Conservation (phyloP, 1,139 yeast species). For the Yamadazyma epiphylla region DNA sequence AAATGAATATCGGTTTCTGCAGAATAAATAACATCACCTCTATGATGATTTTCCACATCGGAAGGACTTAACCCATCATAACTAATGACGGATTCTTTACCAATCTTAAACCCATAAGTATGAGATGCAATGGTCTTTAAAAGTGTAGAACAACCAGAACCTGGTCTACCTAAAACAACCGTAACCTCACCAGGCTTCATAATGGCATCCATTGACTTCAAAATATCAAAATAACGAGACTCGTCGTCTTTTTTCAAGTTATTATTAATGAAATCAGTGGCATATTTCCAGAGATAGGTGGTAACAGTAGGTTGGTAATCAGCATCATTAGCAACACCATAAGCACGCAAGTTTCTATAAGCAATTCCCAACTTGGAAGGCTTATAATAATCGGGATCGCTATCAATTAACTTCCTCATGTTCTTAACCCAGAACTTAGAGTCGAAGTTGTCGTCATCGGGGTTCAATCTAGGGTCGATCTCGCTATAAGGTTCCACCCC, state of each 20-base stretch:
- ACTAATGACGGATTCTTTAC: conserved; percentile 39
- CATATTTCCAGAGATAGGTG: conserved; percentile 37
- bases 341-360: conserved; percentile 65
- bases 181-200: conserved; percentile 64
- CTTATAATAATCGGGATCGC: conserved; percentile 62
- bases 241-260: conserved; percentile 33
- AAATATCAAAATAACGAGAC: conserved; percentile 24
- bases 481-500: conserved; percentile 36
- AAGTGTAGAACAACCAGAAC: conserved; percentile 81
- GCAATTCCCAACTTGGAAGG: conserved; percentile 64
- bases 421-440: conserved; percentile 73
- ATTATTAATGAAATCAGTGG: conserved; percentile 13
- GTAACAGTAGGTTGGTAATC: conserved; percentile 75
- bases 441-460: conserved; percentile 50
- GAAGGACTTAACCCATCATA: conserved; percentile 30
- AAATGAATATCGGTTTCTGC: conserved; percentile 55
- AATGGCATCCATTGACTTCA: conserved; percentile 31
- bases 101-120: conserved; percentile 68
- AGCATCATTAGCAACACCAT: conserved; percentile 73
- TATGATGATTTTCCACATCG: conserved; percentile 24
- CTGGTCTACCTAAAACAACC: conserved; percentile 79
- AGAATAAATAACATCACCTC: conserved; percentile 48
- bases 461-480: conserved; percentile 18
- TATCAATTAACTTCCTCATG: conserved; percentile 48
- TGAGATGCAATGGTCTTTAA: conserved; percentile 67